Base-by-base conservation (phyloP, 2,329 filamentous ascomycete species). In the Teratosphaeria nubilosa region DNA sequence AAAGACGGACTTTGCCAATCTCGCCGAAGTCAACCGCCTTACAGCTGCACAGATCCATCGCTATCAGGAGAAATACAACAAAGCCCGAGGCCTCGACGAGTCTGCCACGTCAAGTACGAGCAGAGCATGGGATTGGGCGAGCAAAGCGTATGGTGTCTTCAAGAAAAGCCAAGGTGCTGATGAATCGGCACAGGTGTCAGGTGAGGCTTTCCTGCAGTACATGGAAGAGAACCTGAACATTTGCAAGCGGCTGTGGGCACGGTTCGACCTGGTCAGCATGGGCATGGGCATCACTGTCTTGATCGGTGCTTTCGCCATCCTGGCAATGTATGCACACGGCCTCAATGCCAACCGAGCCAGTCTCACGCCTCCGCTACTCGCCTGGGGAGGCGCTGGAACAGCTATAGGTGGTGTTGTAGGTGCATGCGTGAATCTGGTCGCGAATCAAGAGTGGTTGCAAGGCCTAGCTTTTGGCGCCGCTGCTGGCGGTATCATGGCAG, bases 251-350 rank as follows among this genome's bases (percentile, higher is more conserved):
- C 77, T 97, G 16, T 99, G 94, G 94, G 91, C 94, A 24, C 84
- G 88, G 37, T 99, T 99, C 65, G 90, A 99, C 71, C 79, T 96
- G 22, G 80, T 84, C 1, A 88, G 87, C 70, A 99, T 99, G 91
- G 69, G 87, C 14, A 79, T 87, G 62, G 94, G 94, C 53, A 84
- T 97, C 41, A 70, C 73, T 0, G 82, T 95, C 56, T 82, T 95
- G 61, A 79, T 83, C 2, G 75, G 82, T 25, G 85, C 88, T 2
- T 80, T 96, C 24, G 64, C 85, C 1, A 74, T 87, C 5, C 77
- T 97, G 55, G 76, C 88, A 0, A 75, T 92, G 54, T 96, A 95
- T 72, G 85, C 89, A 9, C 77, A 82, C 58, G 62, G 80, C 7
- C 70, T 84, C 45, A 74, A 73, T 30, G 78, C 76, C 27, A 79